These are phyloP conservation scores for Gonapodya sp. DNA, from an alignment of 192 early-diverging fungal genomes.

Conservation along the genomic window DNA sequence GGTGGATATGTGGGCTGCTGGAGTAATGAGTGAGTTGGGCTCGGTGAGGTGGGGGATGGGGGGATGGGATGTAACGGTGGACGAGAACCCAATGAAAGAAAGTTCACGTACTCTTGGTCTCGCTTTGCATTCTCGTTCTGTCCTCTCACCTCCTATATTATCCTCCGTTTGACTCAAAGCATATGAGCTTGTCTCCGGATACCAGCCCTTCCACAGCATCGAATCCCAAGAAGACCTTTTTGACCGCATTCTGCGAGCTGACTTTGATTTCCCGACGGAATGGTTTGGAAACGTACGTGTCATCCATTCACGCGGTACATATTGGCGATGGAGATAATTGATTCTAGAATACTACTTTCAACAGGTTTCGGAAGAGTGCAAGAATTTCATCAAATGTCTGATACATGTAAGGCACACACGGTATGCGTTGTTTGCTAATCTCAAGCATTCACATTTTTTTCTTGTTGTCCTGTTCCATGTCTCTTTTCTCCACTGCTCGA, in stretches of 20 bases:
- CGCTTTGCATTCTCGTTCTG: too few species aligned
- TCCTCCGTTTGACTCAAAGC: not conserved
- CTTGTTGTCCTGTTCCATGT: not conserved
- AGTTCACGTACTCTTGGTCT: too few species aligned
- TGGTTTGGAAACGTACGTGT: not conserved
- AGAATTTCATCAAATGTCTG: not conserved
- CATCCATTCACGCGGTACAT: too few species aligned
- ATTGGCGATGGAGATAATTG: not conserved
- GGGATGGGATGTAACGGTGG: too few species aligned
- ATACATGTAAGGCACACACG: not conserved
- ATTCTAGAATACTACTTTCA: not conserved
- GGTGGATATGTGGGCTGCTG: not conserved
- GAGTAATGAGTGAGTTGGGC: conserved; percentile 1
- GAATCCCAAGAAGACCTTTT: not conserved
- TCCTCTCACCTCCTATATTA: not conserved
- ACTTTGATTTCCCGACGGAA: conserved; percentile 2
- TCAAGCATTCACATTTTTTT: too few species aligned
- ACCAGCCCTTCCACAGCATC: not conserved
- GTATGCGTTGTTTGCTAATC: too few species aligned
- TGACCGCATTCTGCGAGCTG: conserved; percentile 4
- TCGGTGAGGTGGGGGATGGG: too few species aligned
- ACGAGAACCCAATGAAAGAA: too few species aligned
- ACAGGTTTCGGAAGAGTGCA: not conserved
- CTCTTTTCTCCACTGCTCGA: not conserved
- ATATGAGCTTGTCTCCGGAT: not conserved